Evolutionary conservation across 331 rosid genomes (phyloP), one percentile per base, ranked within the genome.

Genomic region (Malus hybrid): DNA sequence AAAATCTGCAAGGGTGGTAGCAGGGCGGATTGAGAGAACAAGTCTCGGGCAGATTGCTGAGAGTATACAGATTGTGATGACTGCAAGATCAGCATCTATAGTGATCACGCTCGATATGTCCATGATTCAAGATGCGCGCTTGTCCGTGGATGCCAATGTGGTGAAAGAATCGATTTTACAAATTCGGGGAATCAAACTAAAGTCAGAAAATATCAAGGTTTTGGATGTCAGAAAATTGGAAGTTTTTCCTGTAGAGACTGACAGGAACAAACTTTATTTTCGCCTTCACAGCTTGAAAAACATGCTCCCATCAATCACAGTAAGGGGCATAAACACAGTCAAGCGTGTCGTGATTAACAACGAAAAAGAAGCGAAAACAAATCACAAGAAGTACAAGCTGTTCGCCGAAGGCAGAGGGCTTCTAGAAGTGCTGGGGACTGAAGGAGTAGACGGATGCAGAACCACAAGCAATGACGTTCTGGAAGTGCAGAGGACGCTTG

Each of bases 391-490:
- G 82, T 91, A 83, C 83, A 78, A 83, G 28, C 79, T 93, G 78
- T 82, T 88, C 84, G 95, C 89, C 12, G 95, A 93, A 86, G 97
- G 98, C 96, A 90, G 70, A 87, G 97, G 98, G 61, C 97, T 91
- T 76, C 82, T 69, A 70, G 83, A 85, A 7, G 97, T 93, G 52
- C 88, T 93, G 90, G 96, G 96, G 78, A 75, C 83, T 29, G 91
- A 87, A 83, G 98, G 98, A 63, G 87, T 93, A 46, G 87, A 90
- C 71, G 98, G 97, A 46, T 44, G 83, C 46, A 84, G 77, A 60
- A 91, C 96, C 64, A 78, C 75, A 29, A 91, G 90, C 77, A 94
- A 94, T 85, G 95, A 94, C 83, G 61, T 94, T 76, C 74, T 79
- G 70, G 99, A 94, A 88, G 90, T 91, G 78, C 79, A 83, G 65